phyloP scores from a whole-genome alignment of 306 rosid genomes.

The Casuarina equisetifolia region DNA sequence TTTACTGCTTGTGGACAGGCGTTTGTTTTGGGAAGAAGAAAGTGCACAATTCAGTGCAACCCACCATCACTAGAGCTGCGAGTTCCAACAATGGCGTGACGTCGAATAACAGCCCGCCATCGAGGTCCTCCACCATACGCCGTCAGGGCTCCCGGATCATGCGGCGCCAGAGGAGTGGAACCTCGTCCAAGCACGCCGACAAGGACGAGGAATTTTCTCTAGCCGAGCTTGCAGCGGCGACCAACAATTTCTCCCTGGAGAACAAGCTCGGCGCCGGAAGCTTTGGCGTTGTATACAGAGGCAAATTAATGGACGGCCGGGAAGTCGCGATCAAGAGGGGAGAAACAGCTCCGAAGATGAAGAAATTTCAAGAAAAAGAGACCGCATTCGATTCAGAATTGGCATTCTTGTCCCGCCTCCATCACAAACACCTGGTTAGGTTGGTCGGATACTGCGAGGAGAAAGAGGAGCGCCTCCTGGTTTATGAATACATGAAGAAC shows the following conservation, averaged over 20 bases:
- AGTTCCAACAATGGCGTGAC: slow-evolving; percentile 48
- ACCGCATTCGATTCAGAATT: slow-evolving; percentile 89
- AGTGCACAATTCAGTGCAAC: slow-evolving; percentile 88
- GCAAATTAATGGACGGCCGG: slow-evolving; percentile 68
- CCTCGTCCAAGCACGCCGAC: slow-evolving; percentile 82
- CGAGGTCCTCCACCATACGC: slow-evolving; percentile 53
- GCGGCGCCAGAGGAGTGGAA: slow-evolving; percentile 91
- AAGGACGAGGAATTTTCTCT: slow-evolving; percentile 74
- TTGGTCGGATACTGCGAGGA: slow-evolving; percentile 89
- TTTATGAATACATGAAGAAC: slow-evolving; percentile 86
- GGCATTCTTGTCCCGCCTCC: slow-evolving; percentile 80
- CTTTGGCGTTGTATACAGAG: slow-evolving; percentile 83
- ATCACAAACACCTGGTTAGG: slow-evolving; percentile 87
- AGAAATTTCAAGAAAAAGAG: slow-evolving; percentile 85
- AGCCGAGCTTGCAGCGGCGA: slow-evolving; percentile 67
- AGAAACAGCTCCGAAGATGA: slow-evolving; percentile 42
- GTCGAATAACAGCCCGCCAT: slow-evolving; percentile 55
- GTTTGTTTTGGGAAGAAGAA: slow-evolving; percentile 86
- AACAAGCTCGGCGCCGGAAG: slow-evolving; percentile 87
- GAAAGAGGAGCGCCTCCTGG: slow-evolving; percentile 77
- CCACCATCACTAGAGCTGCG: slow-evolving; percentile 69
- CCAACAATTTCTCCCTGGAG: slow-evolving; percentile 56
- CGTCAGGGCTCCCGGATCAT: slow-evolving; percentile 79
- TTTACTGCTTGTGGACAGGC: slow-evolving; percentile 75
- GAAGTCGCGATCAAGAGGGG: slow-evolving; percentile 90